These are phyloP conservation scores for Fusarium verrucosum DNA, from an alignment of 2,329 filamentous ascomycete genomes.

Conservation along the genomic window DNA sequence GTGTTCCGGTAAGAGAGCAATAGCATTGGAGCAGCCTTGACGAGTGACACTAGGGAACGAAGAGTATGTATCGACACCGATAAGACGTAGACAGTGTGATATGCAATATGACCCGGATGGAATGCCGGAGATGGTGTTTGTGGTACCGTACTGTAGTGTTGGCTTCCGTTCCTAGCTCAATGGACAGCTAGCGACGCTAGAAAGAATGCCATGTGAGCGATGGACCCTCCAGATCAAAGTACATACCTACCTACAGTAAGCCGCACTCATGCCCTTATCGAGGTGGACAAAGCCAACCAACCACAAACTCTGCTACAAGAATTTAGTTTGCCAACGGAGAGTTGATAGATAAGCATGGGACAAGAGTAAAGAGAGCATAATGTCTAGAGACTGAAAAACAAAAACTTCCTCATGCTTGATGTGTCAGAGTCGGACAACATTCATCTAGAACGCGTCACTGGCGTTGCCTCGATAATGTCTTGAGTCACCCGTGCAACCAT, in stretches of 20 bases:
- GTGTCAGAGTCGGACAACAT: constrained; percentile 1
- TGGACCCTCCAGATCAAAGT: neutral
- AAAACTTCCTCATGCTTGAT: constrained; percentile 14
- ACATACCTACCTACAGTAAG: too few species aligned
- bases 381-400: constrained; percentile 9
- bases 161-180: constrained; percentile 24
- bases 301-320: constrained; percentile 2
- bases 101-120: constrained; percentile 12
- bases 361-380: neutral
- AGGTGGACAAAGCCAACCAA: constrained; percentile 17
- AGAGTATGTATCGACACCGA: neutral
- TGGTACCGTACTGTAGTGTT: constrained; percentile 11
- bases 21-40: neutral
- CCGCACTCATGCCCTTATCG: constrained; percentile 28
- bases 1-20: neutral
- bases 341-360: constrained; percentile 6
- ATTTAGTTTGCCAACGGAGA: neutral
- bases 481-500: neutral
- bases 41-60: neutral
- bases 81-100: neutral
- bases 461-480: neutral
- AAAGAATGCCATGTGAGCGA: constrained; percentile 37
- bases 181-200: constrained; percentile 25
- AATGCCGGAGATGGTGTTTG: constrained; percentile 28
- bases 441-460: neutral